Conservation (phyloP, 176 grass and related monocot species). For the Carex cristatella region DNA sequence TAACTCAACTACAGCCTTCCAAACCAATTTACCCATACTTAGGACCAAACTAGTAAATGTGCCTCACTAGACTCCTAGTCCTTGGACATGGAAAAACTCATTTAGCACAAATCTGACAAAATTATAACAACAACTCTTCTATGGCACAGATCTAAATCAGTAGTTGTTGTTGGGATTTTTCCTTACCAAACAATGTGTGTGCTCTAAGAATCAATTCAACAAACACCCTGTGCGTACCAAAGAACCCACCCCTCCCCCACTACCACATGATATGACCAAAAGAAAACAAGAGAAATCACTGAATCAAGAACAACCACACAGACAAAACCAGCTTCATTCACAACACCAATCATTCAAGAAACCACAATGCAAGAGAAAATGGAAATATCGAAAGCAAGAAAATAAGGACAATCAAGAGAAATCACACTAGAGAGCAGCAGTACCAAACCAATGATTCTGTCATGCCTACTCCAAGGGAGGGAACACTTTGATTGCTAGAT, state of each 20-base stretch:
- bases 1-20: neutral
- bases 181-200: neutral
- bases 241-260: neutral
- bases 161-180: neutral
- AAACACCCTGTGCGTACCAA: neutral
- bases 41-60: neutral
- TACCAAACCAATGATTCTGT: neutral
- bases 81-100: neutral
- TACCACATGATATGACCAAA: constrained; percentile 4
- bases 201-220: neutral
- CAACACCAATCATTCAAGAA: neutral
- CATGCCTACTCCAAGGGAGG: neutral
- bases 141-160: neutral
- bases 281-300: neutral
- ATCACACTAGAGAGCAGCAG: neutral
- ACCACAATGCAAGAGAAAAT: neutral
- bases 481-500: neutral
- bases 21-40: neutral
- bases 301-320: neutral
- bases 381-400: neutral
- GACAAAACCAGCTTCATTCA: neutral
- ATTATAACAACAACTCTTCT: neutral
- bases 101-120: neutral
- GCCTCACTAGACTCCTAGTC: neutral
- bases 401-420: neutral